Evolutionary conservation across 371 early-diverging fungal genomes (phyloP).

Genomic region (Lichtheimia ornata): DNA sequence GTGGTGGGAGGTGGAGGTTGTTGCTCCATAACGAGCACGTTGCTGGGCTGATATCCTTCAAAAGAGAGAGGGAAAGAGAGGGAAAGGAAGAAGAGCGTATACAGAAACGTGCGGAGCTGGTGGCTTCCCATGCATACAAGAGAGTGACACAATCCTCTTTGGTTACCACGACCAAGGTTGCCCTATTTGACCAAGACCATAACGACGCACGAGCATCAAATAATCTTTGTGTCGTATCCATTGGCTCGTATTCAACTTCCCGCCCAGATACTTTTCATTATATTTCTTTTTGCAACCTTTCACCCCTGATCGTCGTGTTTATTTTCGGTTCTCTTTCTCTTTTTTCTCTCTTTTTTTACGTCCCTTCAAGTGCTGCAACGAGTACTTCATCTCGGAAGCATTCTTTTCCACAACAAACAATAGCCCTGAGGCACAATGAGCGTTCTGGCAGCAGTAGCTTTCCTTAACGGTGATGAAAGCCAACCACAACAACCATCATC

Average conservation of each 20-base stretch:
- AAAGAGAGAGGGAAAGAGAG: conserved; percentile 1
- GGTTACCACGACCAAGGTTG: conserved; percentile 14
- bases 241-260: conserved; percentile 13
- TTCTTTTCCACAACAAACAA: conserved; percentile 1
- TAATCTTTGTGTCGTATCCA: conserved; percentile 8
- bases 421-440: conserved; percentile 26
- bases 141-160: neutral
- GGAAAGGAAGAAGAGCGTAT: conserved; percentile 4
- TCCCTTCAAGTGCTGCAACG: conserved; percentile 1
- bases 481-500: too few relatives aligned
- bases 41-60: neutral
- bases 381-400: neutral
- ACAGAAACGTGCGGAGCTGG: neutral
- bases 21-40: neutral
- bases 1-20: neutral
- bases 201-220: conserved; percentile 22
- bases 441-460: conserved; percentile 43
- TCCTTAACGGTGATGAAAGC: conserved; percentile 23
- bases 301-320: conserved; percentile 1
- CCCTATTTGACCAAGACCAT: conserved; percentile 16
- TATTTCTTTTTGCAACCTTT: conserved; percentile 7
- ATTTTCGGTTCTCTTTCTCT: conserved; percentile 5
- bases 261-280: conserved; percentile 1
- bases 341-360: conserved; percentile 13
- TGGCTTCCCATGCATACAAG: neutral